Conservation (phyloP, 2,329 filamentous ascomycete species). For the Ambrosiella beaveri region DNA sequence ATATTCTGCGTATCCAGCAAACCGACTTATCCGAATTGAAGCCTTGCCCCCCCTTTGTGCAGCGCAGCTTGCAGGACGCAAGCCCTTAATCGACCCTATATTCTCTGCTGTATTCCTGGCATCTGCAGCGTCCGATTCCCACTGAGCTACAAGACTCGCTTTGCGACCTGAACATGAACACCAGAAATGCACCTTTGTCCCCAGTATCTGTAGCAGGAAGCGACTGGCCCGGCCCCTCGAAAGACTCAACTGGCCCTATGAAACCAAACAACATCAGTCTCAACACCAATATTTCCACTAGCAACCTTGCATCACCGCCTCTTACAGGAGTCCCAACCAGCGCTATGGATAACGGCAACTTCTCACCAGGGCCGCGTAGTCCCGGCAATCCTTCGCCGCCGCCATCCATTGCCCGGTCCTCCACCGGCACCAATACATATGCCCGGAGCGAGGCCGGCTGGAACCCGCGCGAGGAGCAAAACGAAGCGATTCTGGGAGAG, state of each 20-base stretch:
- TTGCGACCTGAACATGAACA: constrained; percentile 40
- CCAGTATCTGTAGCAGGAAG: constrained; percentile 69
- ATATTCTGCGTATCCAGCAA: too few relatives aligned
- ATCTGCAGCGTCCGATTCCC: neutral
- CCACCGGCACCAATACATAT: constrained; percentile 58
- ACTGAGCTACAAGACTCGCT: neutral
- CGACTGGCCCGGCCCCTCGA: constrained; percentile 52
- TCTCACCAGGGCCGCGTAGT: constrained; percentile 37
- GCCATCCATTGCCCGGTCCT: constrained; percentile 71
- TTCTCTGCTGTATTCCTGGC: neutral
- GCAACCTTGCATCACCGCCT: constrained; percentile 48
- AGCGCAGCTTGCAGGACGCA: neutral
- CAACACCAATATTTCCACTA: constrained; percentile 32
- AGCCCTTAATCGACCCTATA: neutral
- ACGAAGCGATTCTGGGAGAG: constrained; percentile 48
- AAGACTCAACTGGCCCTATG: neutral
- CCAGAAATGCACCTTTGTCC: constrained; percentile 59
- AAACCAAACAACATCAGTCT: constrained; percentile 35
- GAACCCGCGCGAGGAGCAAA: constrained; percentile 39
- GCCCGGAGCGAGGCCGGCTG: constrained; percentile 48
- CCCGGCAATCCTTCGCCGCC: constrained; percentile 62
- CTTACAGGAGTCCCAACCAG: constrained; percentile 45
- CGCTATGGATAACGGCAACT: constrained; percentile 42
- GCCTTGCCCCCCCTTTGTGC: neutral
- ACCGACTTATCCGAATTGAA: too few relatives aligned